These are phyloP conservation scores for Alternaria brassicae DNA, from an alignment of 2,329 filamentous ascomycete genomes.

Conservation along the genomic window DNA sequence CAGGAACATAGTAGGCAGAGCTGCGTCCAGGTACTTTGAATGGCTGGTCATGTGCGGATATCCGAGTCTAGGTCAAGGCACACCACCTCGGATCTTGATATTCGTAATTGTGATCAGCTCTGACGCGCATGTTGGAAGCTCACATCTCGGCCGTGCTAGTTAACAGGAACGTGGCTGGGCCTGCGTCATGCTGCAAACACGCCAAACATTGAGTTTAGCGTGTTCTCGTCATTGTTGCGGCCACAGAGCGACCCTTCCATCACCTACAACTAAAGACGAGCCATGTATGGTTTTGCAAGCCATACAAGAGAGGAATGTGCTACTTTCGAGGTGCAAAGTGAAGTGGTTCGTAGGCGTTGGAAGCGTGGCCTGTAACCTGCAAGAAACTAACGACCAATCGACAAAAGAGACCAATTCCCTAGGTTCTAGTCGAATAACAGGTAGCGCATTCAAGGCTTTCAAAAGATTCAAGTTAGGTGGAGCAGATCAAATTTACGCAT, in stretches of 20 bases:
- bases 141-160: conserved; percentile 1
- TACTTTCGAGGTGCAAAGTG: no score
- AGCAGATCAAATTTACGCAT: no score
- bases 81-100: background rate
- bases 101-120: background rate
- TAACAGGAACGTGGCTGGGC: conserved; percentile 1
- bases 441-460: no score
- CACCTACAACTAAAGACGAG: no score
- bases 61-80: background rate
- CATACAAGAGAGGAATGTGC: no score
- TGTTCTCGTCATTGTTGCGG: background rate
- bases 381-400: no score
- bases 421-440: no score
- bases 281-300: no score
- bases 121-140: background rate
- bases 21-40: background rate
- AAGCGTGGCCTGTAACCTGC: no score
- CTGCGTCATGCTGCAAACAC: conserved; percentile 11
- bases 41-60: background rate
- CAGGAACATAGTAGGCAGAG: background rate
- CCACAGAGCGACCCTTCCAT: background rate
- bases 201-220: background rate
- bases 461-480: no score
- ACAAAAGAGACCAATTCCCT: no score
- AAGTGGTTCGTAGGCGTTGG: no score